A percentile compares a stretch with the other conserved stretches of the same genome.
phyloP scores from a whole-genome alignment of 345 rosid genomes.

The Geranium rotundifolium region DNA sequence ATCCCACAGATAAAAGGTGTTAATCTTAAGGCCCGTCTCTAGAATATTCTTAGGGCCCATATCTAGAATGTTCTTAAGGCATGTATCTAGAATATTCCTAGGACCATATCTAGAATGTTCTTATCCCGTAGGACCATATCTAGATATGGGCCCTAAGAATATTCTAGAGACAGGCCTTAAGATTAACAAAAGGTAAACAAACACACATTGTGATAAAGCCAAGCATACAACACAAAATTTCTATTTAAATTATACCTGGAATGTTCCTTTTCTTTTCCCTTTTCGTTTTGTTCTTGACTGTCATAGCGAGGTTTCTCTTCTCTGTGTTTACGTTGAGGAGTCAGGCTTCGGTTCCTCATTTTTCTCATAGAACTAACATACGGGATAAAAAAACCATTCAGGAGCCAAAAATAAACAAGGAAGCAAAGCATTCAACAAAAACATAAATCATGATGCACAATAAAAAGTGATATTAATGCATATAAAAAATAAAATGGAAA shows the following conservation, averaged over 20 bases:
- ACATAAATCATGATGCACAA: no score
- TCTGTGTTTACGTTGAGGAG: slow-evolving; percentile 23
- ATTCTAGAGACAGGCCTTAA: no score
- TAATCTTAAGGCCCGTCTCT: no score
- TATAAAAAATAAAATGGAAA: neutral
- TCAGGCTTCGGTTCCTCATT: slow-evolving; percentile 9
- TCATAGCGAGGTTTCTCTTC: slow-evolving; percentile 19
- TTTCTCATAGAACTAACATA: slow-evolving; percentile 7
- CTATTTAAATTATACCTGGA: slow-evolving; percentile 18
- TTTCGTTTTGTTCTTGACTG: slow-evolving; percentile 22
- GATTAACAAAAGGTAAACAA: slow-evolving; percentile 6
- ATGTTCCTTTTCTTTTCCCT: slow-evolving; percentile 15
- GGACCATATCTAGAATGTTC: no score
- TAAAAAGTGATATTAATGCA: no score
- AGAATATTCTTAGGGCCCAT: no score
- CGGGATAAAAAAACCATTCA: slow-evolving; percentile 7
- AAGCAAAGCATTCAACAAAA: neutral
- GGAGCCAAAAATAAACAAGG: neutral
- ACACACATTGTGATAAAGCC: neutral
- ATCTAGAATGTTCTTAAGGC: no score
- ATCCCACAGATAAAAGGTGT: neutral
- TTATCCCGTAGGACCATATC: no score
- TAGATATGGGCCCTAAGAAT: no score
- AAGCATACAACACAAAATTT: slow-evolving; percentile 4
- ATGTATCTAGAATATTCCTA: no score